Base-by-base conservation (phyloP, 2,329 filamentous ascomycete species). In the Leptodontidium sp. region DNA sequence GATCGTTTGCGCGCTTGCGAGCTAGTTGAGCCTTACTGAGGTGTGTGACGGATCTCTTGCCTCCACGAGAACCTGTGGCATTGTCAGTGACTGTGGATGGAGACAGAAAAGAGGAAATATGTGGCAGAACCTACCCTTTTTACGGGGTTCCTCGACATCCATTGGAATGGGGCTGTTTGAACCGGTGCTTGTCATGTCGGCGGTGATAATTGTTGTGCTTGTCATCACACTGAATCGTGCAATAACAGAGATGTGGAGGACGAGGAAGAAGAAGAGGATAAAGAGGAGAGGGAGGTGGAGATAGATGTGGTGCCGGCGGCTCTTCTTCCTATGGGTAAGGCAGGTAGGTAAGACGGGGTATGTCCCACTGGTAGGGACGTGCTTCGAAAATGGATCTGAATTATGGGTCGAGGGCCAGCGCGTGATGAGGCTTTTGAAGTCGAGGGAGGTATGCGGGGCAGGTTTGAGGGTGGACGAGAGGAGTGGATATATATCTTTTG, bases 1-100 rank as follows among this genome's bases (percentile, higher is more conserved):
- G 88, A 80, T 97, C 94, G 82, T 97, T 97, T 78, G 93, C 93
- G 72, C 94, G 87, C 84, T 97, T 97, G 79, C 94, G 91, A 50
- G 91, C 93, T 68, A 97, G 87, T 81, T 97, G 94, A 70, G 94
- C 92, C 24, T 93, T 92, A 35, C 93, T 97, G 78, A 97, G 86
- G 78, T 93, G 95, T 73, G 93, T 93, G 68, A 97, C 93, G 70
- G 93, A 94, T 75, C 93, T 88, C 67, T 91, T 87, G 63, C 86
- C 87, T 86, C 74, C 75, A 35, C 75, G 69, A 29, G 75, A 71
- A 49, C 73, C 75, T 78, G 49, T 47, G 35, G 43, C 55, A 29
- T 21, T 55, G 67, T 73, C 52, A 73, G 62, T 53, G 50, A 24
- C 12, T 29, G 47, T 38, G 21, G 12, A 14, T 2, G 35, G 11